These are phyloP conservation scores for Phaffia tasmanica DNA, from an alignment of 768 basidiomycete species.

Conservation along the genomic window DNA sequence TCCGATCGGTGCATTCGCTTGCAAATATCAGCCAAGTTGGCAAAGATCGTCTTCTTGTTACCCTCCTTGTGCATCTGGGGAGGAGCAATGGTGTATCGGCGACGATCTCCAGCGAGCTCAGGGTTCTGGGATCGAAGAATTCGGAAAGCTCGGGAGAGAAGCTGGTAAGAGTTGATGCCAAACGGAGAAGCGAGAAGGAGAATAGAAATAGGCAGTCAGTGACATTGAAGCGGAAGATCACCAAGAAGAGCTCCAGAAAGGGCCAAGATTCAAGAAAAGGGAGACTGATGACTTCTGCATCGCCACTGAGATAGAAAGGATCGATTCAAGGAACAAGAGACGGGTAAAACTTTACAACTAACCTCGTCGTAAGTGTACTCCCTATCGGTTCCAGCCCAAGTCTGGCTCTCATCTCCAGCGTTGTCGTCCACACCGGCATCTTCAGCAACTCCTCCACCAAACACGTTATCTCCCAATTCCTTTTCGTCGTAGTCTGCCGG, in stretches of 20 bases:
- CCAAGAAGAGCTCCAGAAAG: neutral
- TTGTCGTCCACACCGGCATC: constrained; percentile 28
- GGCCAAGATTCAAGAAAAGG: too few species aligned
- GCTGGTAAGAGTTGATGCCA: constrained; percentile 43
- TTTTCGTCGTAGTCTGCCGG: constrained; percentile 37
- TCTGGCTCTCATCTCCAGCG: constrained; percentile 31
- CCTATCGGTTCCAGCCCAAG: constrained; percentile 80
- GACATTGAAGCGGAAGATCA: neutral
- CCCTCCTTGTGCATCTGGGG: constrained; percentile 87
- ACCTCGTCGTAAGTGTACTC: constrained; percentile 96
- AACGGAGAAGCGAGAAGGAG: neutral
- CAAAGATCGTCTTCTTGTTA: constrained; percentile 96
- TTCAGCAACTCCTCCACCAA: constrained; percentile 46
- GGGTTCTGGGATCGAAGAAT: constrained; percentile 91
- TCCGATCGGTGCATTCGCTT: constrained; percentile 96
- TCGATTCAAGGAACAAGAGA: neutral
- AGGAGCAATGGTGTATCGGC: constrained; percentile 85
- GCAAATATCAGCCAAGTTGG: constrained; percentile 94
- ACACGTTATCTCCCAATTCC: constrained; percentile 82
- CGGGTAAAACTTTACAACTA: constrained; percentile 27
- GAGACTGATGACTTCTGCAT: too few species aligned
- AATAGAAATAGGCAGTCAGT: constrained; percentile 6
- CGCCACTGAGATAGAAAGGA: neutral
- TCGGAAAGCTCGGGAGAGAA: constrained; percentile 82
- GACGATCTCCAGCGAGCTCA: constrained; percentile 74